Conservation (phyloP, 352 stramenopile species). For the Globisporangium splendens region DNA sequence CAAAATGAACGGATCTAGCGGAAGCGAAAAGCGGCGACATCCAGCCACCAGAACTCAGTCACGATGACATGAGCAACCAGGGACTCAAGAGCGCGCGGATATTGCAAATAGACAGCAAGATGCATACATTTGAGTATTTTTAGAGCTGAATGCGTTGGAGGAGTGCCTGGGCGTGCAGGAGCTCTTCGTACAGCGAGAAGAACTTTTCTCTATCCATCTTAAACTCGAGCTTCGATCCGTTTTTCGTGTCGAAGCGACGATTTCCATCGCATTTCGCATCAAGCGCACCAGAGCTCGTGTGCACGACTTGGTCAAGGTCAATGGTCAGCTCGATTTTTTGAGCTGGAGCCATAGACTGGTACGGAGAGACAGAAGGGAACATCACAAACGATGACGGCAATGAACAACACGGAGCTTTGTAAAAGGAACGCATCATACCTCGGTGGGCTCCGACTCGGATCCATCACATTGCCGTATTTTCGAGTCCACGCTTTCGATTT, state of each 20-base stretch:
- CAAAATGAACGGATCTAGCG: too few species aligned
- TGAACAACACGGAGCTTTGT: background rate
- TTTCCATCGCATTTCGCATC: background rate
- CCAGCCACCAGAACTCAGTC: too few species aligned
- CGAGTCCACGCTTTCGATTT: background rate
- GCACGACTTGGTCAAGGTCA: slow-evolving; percentile 1
- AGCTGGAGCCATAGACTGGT: background rate
- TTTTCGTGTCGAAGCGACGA: background rate
- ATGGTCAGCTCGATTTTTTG: background rate
- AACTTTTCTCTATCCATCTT: slow-evolving; percentile 10
- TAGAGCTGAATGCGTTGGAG: background rate
- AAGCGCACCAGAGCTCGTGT: background rate
- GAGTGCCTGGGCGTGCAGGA: slow-evolving; percentile 3
- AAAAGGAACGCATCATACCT: background rate
- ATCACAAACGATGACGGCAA: background rate
- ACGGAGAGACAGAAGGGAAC: too few species aligned
- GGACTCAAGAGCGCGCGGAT: too few species aligned
- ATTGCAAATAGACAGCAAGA: background rate
- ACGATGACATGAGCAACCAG: too few species aligned
- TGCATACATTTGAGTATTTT: background rate
- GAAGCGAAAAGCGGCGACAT: background rate
- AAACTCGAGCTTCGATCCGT: background rate
- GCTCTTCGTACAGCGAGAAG: slow-evolving; percentile 8
- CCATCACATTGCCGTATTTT: background rate
- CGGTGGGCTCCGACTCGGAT: background rate